Percentiles rank a stretch among this genome's conserved stretches.
phyloP scores from a whole-genome alignment of 495 filamentous ascomycete species.

The Trichoderma virens region DNA sequence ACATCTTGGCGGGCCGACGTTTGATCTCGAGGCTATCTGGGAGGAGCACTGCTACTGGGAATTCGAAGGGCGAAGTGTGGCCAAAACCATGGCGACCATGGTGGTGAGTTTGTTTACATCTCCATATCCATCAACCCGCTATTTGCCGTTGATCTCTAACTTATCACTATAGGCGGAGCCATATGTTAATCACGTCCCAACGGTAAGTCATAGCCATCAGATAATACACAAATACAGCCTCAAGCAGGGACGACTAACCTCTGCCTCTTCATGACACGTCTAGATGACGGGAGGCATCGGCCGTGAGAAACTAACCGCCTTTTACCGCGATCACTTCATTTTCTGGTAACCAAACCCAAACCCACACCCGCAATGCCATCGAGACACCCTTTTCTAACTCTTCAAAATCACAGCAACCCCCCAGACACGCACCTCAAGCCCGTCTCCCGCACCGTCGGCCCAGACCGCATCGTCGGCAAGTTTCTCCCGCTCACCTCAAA shows the following conservation, averaged over 20 bases:
- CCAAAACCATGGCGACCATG: slow-evolving; percentile 38
- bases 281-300: slow-evolving; percentile 65
- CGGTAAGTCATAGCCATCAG: slow-evolving; percentile 18
- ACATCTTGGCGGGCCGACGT: slow-evolving; percentile 43
- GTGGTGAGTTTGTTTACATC: neutral
- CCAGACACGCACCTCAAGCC: slow-evolving; percentile 60
- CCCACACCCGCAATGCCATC: neutral
- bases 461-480: slow-evolving; percentile 40
- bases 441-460: slow-evolving; percentile 58
- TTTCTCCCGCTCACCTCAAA: too few relatives aligned
- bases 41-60: slow-evolving; percentile 50
- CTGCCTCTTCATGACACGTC: too few relatives aligned
- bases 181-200: slow-evolving; percentile 53
- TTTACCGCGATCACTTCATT: slow-evolving; percentile 71
- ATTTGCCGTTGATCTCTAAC: too few relatives aligned
- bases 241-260: neutral
- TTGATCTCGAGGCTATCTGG: slow-evolving; percentile 55
- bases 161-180: slow-evolving; percentile 33
- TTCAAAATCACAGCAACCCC: slow-evolving; percentile 43
- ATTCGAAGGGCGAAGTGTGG: slow-evolving; percentile 45
- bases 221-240: too few relatives aligned
- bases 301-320: slow-evolving; percentile 52
- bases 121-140: too few relatives aligned
- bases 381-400: neutral
- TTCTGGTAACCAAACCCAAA: slow-evolving; percentile 21